Evolutionary conservation across 2,329 filamentous ascomycete species (phyloP), one percentile per base, ranked within the genome.

Genomic region (Sclerotinia sclerotiorum): DNA sequence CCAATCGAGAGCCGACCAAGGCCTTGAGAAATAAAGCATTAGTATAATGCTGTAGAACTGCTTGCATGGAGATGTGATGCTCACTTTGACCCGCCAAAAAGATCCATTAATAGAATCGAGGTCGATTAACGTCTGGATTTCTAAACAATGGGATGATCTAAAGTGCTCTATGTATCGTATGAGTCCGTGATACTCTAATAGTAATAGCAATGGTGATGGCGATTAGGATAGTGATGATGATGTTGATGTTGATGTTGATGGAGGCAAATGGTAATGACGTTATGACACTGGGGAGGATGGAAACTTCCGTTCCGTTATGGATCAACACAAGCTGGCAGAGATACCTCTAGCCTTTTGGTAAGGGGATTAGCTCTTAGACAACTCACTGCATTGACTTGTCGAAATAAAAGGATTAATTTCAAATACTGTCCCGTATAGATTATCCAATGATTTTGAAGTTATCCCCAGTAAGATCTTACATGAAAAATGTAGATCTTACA

Each of bases 1-100:
- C 90, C 90, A 94, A 71, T 86, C 83, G 63, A 80, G 77, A 1
- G 82, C 76, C 29, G 82, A 78, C 89, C 90, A 92, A 29, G 81
- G 81, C 69, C 87, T 89, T 76, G 51, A 10, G n/a, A 48, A 29
- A 51, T 19, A 39, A 55, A n/a, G 19, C 3, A 51, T 62, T 11
- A 55, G 57, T 32, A 54, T 17, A 46, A 49, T n/a, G 10, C 6
- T 19, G 17, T 4, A 39, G 55, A 21, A 24, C 13, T 57, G 10
- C 29, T 58, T 11, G 19, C 35, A n/a, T 15, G 55, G 17, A 39
- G 29, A 56, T 15, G 61, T 10, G 55, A 51, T 56, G 48, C 72
- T 72, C 73, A 75, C 74, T 72, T 70, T 46, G 74, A 62, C 42
- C 74, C 74, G 2, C 74, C 74, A 65, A 75, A 76, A 29, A 76